Evolutionary conservation across 352 stramenopile genomes (phyloP).

Genomic region (Blastocystis sp.): DNA sequence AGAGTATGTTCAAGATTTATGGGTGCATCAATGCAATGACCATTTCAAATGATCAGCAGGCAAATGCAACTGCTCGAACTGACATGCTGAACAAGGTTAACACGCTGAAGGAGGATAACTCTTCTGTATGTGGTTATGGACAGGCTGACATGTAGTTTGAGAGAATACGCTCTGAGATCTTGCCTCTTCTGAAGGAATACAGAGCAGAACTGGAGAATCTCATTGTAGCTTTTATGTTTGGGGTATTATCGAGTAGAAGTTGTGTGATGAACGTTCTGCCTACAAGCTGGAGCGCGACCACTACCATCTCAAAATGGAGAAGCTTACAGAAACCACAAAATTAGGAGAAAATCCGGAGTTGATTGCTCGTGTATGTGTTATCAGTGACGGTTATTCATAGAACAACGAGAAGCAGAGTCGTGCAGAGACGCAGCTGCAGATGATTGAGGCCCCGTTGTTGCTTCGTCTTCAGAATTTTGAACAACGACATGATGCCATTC

Average conservation of each 20-base stretch:
- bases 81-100: neutral
- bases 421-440: constrained; percentile 30
- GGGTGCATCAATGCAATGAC: neutral
- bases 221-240: neutral
- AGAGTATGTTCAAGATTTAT: neutral
- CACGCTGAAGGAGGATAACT: neutral
- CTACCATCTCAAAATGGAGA: constrained; percentile 56
- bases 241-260: neutral
- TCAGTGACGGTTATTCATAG: neutral
- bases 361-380: neutral
- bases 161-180: neutral
- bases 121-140: neutral
- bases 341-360: neutral
- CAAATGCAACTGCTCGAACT: neutral
- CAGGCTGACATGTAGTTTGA: neutral
- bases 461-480: constrained; percentile 45
- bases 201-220: neutral
- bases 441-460: constrained; percentile 46
- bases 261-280: constrained; percentile 28
- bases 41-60: constrained; percentile 13
- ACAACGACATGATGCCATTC: constrained; percentile 22
- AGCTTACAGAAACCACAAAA: neutral
- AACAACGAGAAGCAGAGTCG: constrained; percentile 38
- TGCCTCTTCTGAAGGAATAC: constrained; percentile 15
- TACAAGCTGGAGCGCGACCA: constrained; percentile 51